phyloP scores from a whole-genome alignment of 2,329 filamentous ascomycete genomes.

The Diplodia sapinea region DNA sequence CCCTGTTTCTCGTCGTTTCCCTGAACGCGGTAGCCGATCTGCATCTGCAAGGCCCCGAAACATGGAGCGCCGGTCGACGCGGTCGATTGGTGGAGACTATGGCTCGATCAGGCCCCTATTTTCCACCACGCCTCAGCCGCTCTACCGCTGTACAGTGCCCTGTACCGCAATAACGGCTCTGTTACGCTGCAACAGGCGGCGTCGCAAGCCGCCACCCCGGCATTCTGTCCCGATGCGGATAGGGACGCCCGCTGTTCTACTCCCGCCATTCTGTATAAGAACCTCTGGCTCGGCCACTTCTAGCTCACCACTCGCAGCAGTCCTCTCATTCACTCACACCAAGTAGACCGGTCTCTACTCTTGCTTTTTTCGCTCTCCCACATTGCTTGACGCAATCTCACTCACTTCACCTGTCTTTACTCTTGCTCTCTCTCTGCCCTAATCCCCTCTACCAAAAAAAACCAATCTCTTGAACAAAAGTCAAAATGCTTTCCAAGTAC shows the following conservation, averaged over 20 bases:
- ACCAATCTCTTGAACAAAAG: constrained; percentile 2
- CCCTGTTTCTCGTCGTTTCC: constrained; percentile 7
- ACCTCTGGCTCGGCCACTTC: constrained; percentile 3
- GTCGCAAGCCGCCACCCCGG: constrained; percentile 22
- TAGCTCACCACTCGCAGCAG: constrained; percentile 28
- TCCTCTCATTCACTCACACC: constrained; percentile 25
- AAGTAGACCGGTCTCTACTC: constrained; percentile 29
- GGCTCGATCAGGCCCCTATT: constrained; percentile 27
- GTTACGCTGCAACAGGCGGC: constrained; percentile 18
- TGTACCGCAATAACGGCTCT: constrained; percentile 5
- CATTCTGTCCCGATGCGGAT: constrained; percentile 8
- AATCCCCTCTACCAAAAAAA: constrained; percentile 7
- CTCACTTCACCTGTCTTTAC: constrained; percentile 3
- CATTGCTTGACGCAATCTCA: constrained; percentile 22
- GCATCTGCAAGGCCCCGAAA: constrained; percentile 20
- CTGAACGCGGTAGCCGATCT: constrained; percentile 19
- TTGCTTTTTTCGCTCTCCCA: background rate
- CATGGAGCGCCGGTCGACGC: constrained; percentile 23
- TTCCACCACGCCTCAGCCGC: constrained; percentile 3
- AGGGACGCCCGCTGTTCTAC: background rate
- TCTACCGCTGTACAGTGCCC: constrained; percentile 13
- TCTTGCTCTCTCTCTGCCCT: constrained; percentile 1
- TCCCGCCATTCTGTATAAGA: constrained; percentile 5
- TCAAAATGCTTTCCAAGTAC: constrained; percentile 29
- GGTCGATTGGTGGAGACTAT: constrained; percentile 22